These are phyloP conservation scores for Teratosphaeria epicoccoides DNA, from an alignment of 2,329 filamentous ascomycete species.

Conservation along the genomic window DNA sequence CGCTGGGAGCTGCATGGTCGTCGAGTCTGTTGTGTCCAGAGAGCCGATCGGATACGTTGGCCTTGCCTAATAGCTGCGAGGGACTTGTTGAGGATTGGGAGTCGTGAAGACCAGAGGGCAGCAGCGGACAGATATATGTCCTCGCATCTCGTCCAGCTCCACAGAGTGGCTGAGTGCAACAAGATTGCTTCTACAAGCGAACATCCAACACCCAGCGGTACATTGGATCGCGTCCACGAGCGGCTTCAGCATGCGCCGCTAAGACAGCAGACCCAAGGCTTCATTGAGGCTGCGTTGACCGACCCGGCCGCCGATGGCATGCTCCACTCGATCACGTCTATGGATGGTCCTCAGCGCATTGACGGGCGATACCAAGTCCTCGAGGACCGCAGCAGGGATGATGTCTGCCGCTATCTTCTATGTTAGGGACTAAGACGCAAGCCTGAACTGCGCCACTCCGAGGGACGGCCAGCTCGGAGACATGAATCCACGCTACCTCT, in stretches of 20 bases:
- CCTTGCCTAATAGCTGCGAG: not conserved
- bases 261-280: not conserved
- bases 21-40: not conserved
- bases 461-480: no score
- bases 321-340: no score
- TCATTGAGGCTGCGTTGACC: not conserved
- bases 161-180: not conserved
- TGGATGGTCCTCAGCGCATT: no score
- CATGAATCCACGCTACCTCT: no score
- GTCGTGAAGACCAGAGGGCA: not conserved
- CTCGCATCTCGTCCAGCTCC: not conserved
- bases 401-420: no score
- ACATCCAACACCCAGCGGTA: not conserved
- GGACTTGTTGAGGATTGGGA: not conserved
- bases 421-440: no score
- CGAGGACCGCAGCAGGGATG: no score
- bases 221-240: not conserved
- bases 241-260: not conserved
- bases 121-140: not conserved
- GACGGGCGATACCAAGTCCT: no score
- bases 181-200: not conserved
- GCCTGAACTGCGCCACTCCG: no score
- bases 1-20: not conserved
- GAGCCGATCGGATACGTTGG: not conserved
- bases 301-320: not conserved